These are phyloP conservation scores for Solanum lycopersicoides DNA, from an alignment of 257 asterid species.

Conservation along the genomic window DNA sequence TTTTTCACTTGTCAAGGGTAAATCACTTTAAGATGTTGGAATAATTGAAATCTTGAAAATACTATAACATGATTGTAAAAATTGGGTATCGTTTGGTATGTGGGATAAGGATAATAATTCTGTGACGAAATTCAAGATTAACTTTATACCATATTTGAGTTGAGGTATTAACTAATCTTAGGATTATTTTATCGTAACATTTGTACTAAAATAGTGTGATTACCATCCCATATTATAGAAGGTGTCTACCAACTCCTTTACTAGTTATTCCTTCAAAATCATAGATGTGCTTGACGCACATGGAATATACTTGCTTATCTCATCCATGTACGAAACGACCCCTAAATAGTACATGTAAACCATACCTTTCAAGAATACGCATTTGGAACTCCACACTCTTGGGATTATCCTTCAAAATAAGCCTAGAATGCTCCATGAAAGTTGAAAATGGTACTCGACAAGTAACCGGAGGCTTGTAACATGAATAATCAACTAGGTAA, in stretches of 20 bases:
- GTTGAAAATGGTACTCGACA: slow-evolving; percentile 47
- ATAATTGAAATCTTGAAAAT: background rate
- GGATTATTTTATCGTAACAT: no score
- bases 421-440: slow-evolving; percentile 32
- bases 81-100: background rate
- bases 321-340: no score
- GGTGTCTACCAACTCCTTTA: background rate
- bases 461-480: slow-evolving; percentile 45
- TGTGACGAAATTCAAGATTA: no score
- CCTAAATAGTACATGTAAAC: no score
- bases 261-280: background rate
- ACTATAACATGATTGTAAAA: background rate
- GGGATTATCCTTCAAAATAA: background rate
- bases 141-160: background rate
- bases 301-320: no score
- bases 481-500: slow-evolving; percentile 6
- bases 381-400: slow-evolving; percentile 47
- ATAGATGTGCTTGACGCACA: no score
- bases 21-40: background rate
- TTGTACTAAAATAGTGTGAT: background rate
- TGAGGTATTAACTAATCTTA: background rate
- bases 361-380: slow-evolving; percentile 42
- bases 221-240: no score
- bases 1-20: background rate
- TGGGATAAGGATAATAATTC: no score